A percentile compares a stretch with the other conserved stretches of the same genome.
phyloP scores from a whole-genome alignment of 164 flowering plant species.

The Magnolia officinalis region DNA sequence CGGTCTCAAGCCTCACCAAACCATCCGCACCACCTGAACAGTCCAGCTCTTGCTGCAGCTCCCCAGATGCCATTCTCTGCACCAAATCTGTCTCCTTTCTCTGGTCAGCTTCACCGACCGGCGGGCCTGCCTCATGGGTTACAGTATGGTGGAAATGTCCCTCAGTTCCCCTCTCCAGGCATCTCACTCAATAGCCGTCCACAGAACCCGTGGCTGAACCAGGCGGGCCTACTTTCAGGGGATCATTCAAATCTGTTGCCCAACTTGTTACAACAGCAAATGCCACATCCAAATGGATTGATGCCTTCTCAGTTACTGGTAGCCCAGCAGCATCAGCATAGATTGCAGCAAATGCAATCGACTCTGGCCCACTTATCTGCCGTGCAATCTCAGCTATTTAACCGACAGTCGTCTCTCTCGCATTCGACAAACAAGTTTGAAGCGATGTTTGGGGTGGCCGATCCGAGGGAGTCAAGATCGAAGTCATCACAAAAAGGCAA shows the following conservation, averaged over 20 bases:
- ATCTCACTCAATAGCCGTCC: slow-evolving; percentile 40
- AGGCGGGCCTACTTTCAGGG: slow-evolving; percentile 42
- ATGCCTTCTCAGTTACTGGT: slow-evolving; percentile 52
- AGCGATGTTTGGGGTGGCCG: slow-evolving; percentile 40
- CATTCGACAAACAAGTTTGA: slow-evolving; percentile 32
- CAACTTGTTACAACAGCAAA: slow-evolving; percentile 49
- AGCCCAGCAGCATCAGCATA: slow-evolving; percentile 53
- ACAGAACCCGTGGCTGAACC: slow-evolving; percentile 61
- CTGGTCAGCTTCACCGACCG: slow-evolving; percentile 52
- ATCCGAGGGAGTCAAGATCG: slow-evolving; percentile 57
- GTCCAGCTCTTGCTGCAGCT: slow-evolving; percentile 39
- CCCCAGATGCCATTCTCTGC: slow-evolving; percentile 48
- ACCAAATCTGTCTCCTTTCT: slow-evolving; percentile 49
- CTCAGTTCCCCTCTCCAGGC: slow-evolving; percentile 42
- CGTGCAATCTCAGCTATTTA: slow-evolving; percentile 60
- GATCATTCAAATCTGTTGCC: slow-evolving; percentile 48
- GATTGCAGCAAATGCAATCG: slow-evolving; percentile 55
- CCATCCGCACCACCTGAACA: slow-evolving; percentile 37
- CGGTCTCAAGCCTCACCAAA: slow-evolving; percentile 55
- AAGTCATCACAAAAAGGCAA: slow-evolving; percentile 53
- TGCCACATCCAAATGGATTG: slow-evolving; percentile 58
- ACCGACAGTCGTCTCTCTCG: slow-evolving; percentile 38
- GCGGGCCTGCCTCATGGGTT: slow-evolving; percentile 50
- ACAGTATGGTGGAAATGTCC: slow-evolving; percentile 46
- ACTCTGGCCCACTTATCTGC: slow-evolving; percentile 58